Conservation (phyloP, 306 rosid species). For the Gastrolobium bilobum region DNA sequence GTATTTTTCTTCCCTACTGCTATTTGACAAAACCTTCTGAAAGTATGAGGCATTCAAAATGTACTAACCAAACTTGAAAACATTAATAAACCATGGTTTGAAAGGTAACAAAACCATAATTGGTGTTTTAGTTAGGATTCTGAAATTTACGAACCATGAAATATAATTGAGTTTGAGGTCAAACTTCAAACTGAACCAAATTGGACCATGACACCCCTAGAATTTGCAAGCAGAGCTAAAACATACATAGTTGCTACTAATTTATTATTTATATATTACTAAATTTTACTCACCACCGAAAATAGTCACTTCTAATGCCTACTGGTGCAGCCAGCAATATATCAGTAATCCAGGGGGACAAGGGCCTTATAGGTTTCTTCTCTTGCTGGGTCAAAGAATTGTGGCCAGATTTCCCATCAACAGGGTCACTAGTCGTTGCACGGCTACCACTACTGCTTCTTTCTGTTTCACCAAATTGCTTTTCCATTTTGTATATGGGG, state of each 20-base stretch:
- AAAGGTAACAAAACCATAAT: not conserved
- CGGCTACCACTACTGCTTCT: slow-evolving; percentile 90
- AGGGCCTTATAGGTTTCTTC: slow-evolving; percentile 87
- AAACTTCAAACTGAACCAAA: slow-evolving; percentile 14
- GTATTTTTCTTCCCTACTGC: not conserved
- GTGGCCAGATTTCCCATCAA: slow-evolving; percentile 62
- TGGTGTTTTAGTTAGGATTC: not conserved
- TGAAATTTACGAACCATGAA: slow-evolving; percentile 15
- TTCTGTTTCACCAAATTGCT: slow-evolving; percentile 69
- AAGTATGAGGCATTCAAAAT: not conserved
- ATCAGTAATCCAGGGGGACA: slow-evolving; percentile 98
- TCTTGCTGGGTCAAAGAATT: slow-evolving; percentile 68
- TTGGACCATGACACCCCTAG: not conserved
- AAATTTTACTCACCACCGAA: slow-evolving; percentile 83
- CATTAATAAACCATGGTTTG: slow-evolving; percentile 8
- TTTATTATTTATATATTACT: not conserved
- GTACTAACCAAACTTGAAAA: not conserved
- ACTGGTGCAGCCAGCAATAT: slow-evolving; percentile 91
- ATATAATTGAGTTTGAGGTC: not conserved
- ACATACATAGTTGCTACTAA: not conserved
- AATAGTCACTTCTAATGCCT: slow-evolving; percentile 94
- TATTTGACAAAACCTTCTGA: not conserved
- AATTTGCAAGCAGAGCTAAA: slow-evolving; percentile 10
- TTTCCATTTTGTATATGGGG: slow-evolving; percentile 84
- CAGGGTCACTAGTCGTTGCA: slow-evolving; percentile 79